Base-by-base conservation (phyloP, 441 rosid species). In the Corymbia calophylla region DNA sequence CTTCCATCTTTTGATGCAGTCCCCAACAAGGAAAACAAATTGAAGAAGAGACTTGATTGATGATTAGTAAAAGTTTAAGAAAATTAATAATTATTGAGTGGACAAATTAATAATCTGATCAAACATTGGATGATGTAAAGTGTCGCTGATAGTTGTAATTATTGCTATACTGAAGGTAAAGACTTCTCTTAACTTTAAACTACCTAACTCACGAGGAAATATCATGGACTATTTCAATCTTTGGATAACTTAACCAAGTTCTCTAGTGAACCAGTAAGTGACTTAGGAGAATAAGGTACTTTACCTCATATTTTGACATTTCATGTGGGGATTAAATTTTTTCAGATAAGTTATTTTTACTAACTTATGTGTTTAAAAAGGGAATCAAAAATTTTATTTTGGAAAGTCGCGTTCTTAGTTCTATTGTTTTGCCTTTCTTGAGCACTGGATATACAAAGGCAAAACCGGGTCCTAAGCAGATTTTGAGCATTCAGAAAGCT, bases 131-230 rank as follows among this genome's bases (percentile, higher is more conserved):
- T 25, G 64, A 58, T 6, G 14, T 4, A 25, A 10, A 25, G n/a
- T 0, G 7, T 58, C 10, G 23, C 0, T 23, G 14, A 1, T 58
- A 23, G 64, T 0, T 58, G 64, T 56, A 1, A 25, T 9, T 23
- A 58, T 58, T 58, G 29, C 13, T 58, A 0, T 58, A 55, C 60
- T 21, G 27, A 55, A 55, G 60, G 5, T 55, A 55, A 58, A 55
- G 25, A 55, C 60, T 55, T 55, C 5, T 55, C 5, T 55, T 1
- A 21, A 8, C 60, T 55, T 55, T 55, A 0, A 55, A 21, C 1
- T 55, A 55, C 60, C 60, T 55, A 55, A 55, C 18, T 55, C 27
- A 55, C 0, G 60, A 0, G 1, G 60, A 21, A 55, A 55, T 0
- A 55, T 55, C 60, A 0, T 55, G 25, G 27, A 25, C 0, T 55